Base-by-base conservation (phyloP, 1,139 yeast species). In the Suhomyces maxii region DNA sequence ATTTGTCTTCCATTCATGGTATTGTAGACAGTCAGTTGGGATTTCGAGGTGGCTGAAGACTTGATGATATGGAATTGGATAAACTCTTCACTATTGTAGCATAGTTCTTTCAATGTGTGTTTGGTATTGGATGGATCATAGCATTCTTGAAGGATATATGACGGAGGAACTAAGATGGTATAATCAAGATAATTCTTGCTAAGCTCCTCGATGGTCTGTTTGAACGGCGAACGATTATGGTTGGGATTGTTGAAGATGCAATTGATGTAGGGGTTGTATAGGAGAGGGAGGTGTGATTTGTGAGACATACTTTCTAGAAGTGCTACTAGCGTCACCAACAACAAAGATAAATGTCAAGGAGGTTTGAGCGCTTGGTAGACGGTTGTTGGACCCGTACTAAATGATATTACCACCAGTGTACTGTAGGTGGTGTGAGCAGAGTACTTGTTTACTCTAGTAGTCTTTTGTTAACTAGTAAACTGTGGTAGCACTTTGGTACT, bases 211-310 rank as follows among this genome's bases (percentile, higher is more conserved):
- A 73, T 62, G 8, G 83, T 67, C 36, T 73, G 76, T 50, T 74
- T 78, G 49, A 84, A 65, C 3, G 83, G 79, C 0, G 83, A 69
- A 36, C 73, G 76, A 7, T 66, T 56, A 8, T 84, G 79, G 43
- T 78, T 72, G 3, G 86, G 85, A 55, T 83, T 81, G 64, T 86
- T 84, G 70, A 87, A 86, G 26, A 87, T 63, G 45, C 83, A 75
- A 64, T 86, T 84, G 43, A 87, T 69, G 38, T 84, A 67, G 6
- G 93, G 91, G 57, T 87, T 86, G 48, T 79, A 66, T 41, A 84
- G 69, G 42, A 67, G 54, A 14, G 78, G 77, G 38, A 71, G 59
- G 51, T 66, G 68, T 23, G 60, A 46, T 32, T 34, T 33, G 34
- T 28, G 31, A 11, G 31, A 28, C 31, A 28, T 28, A 11, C 23